phyloP scores from a whole-genome alignment of 202 grass and related monocot species.

The Elaeis oleifera region DNA sequence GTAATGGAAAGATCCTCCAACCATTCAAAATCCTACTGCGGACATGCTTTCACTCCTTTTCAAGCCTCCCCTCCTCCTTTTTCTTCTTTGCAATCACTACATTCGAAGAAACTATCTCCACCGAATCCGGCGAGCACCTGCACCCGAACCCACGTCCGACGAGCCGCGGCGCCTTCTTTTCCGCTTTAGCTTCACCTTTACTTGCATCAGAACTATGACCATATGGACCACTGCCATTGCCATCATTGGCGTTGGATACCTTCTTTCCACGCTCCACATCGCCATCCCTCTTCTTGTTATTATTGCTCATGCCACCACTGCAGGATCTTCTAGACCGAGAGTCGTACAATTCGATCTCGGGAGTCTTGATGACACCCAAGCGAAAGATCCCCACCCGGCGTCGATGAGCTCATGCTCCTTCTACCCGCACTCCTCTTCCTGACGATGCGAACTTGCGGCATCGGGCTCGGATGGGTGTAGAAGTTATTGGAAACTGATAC shows the following conservation, averaged over 20 bases:
- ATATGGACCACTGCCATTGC: neutral
- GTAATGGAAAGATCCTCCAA: constrained; percentile 57
- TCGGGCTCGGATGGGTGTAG: constrained; percentile 76
- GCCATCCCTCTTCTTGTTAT: constrained; percentile 24
- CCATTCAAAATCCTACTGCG: constrained; percentile 68
- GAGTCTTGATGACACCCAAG: constrained; percentile 52
- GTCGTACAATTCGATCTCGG: constrained; percentile 38
- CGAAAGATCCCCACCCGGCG: constrained; percentile 45
- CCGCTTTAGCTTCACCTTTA: constrained; percentile 12
- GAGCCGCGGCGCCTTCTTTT: constrained; percentile 22
- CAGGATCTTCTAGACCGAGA: constrained; percentile 17
- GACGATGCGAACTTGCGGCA: constrained; percentile 45
- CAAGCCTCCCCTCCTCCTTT: constrained; percentile 1
- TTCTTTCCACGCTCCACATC: constrained; percentile 22
- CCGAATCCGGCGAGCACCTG: constrained; percentile 58
- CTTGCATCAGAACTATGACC: neutral
- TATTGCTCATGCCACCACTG: constrained; percentile 10
- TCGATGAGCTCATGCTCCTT: constrained; percentile 40
- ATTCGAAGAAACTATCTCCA: constrained; percentile 26
- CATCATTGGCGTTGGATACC: neutral
- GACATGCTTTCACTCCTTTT: constrained; percentile 25
- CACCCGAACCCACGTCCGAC: constrained; percentile 41
- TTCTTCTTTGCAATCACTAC: constrained; percentile 17
- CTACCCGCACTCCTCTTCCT: neutral
- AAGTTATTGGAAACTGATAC: constrained; percentile 53